A percentile compares a stretch with the other conserved stretches of the same genome.
Evolutionary conservation across 495 filamentous ascomycete species (phyloP).

Genomic region (Aspergillus wentii): DNA sequence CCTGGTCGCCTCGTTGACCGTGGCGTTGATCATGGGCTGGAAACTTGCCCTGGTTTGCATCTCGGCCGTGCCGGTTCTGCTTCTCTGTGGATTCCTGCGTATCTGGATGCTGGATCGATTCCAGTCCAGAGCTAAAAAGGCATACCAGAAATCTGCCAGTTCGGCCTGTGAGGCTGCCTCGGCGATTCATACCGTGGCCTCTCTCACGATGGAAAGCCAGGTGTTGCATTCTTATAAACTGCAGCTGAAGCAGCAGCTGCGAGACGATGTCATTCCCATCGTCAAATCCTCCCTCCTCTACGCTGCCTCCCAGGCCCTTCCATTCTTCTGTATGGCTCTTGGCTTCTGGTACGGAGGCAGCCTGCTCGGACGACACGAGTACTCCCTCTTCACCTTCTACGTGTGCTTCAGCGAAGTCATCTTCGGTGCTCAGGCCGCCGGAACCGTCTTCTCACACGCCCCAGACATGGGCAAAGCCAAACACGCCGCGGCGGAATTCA

Average conservation of each 20-base stretch:
- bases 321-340: conserved; percentile 80
- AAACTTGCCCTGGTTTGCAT: conserved; percentile 85
- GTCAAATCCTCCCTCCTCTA: conserved; percentile 68
- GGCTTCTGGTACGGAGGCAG: conserved; percentile 92
- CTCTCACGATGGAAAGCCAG: conserved; percentile 76
- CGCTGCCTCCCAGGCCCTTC: conserved; percentile 70
- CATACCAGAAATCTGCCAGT: conserved; percentile 69
- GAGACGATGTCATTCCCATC: conserved; percentile 59
- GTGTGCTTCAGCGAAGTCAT: conserved; percentile 75
- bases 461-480: conserved; percentile 87
- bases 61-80: conserved; percentile 69
- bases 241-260: conserved; percentile 59
- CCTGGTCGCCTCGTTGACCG: conserved; percentile 59
- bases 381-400: conserved; percentile 76
- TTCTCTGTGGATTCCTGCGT: conserved; percentile 79
- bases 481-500: conserved; percentile 69
- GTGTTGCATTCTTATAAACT: conserved; percentile 69
- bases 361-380: conserved; percentile 66
- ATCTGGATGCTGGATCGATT: conserved; percentile 78
- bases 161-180: conserved; percentile 89
- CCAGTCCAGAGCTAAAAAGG: conserved; percentile 62
- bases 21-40: conserved; percentile 75
- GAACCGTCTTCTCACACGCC: conserved; percentile 82
- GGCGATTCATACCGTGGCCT: conserved; percentile 90
- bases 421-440: conserved; percentile 79